A percentile compares a stretch with the other conserved stretches of the same genome.
Conservation (phyloP, 192 early-diverging fungal genomes). For the Geranomyces variabilis region DNA sequence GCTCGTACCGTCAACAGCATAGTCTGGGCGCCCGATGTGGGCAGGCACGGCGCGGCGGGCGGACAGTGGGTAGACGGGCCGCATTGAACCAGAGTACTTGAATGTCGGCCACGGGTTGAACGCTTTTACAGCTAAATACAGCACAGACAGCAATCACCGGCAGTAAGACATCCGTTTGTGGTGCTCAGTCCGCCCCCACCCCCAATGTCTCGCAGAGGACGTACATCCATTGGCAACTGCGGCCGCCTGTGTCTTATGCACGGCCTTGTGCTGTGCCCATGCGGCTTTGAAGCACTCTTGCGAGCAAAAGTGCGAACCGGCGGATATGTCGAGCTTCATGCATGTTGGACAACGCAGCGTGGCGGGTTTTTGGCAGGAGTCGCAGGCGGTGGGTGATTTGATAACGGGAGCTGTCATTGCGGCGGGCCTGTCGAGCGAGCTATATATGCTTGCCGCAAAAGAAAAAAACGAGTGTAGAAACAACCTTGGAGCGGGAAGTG, state of each 20-base stretch:
- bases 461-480: no score
- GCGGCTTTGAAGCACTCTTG: constrained; percentile 52
- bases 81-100: constrained; percentile 51
- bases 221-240: constrained; percentile 15
- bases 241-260: constrained; percentile 32
- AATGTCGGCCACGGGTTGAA: constrained; percentile 54
- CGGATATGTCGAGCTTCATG: constrained; percentile 37
- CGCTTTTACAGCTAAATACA: constrained; percentile 16
- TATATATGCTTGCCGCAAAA: no score
- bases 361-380: constrained; percentile 37
- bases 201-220: not conserved
- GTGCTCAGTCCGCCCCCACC: not conserved
- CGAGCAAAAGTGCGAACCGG: constrained; percentile 41
- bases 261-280: constrained; percentile 54
- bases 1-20: constrained; percentile 36
- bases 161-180: constrained; percentile 31
- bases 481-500: no score
- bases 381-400: constrained; percentile 15
- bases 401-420: no score
- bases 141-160: constrained; percentile 22
- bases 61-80: constrained; percentile 55
- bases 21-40: constrained; percentile 49
- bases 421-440: no score
- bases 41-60: constrained; percentile 44
- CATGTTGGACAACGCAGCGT: constrained; percentile 47